Evolutionary conservation across 306 rosid species (phyloP).

Genomic region (Gynostemma pentaphyllum): DNA sequence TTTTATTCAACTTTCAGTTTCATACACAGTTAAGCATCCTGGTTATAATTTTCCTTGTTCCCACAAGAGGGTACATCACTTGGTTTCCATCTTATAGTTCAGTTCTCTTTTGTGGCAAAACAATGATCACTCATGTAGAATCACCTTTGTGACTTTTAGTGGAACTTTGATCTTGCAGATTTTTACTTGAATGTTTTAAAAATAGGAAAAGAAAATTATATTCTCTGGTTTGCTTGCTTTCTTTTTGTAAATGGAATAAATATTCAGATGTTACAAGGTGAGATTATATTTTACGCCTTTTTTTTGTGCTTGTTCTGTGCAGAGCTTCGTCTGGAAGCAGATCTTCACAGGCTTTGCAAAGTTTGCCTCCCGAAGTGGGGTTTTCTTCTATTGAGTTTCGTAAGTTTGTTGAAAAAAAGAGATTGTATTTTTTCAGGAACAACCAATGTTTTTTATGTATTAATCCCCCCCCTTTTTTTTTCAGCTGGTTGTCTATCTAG

Average conservation of each 20-base stretch:
- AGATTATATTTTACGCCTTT: not conserved
- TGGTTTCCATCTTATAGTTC: not conserved
- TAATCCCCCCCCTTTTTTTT: constrained; percentile 12
- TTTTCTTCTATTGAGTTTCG: constrained; percentile 44
- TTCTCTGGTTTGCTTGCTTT: not conserved
- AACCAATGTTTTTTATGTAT: not conserved
- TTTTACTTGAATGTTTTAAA: not conserved
- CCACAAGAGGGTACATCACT: not conserved
- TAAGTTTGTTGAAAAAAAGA: constrained; percentile 28
- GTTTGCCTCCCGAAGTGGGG: constrained; percentile 55
- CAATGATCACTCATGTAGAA: not conserved
- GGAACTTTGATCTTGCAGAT: not conserved
- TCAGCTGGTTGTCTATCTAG: constrained; percentile 41
- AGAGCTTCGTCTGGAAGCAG: constrained; percentile 83
- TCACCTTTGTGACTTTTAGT: not conserved
- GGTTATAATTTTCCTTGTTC: not conserved
- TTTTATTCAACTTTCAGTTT: constrained; percentile 7
- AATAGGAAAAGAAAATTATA: not conserved
- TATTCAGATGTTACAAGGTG: not conserved
- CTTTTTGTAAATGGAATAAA: not conserved
- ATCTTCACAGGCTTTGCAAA: constrained; percentile 67
- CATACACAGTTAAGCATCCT: not conserved
- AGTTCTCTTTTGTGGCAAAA: not conserved
- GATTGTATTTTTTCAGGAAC: constrained; percentile 10
- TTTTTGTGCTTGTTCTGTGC: constrained; percentile 21